Evolutionary conservation across 352 stramenopile species (phyloP).

Genomic region (Pythium dissimile): DNA sequence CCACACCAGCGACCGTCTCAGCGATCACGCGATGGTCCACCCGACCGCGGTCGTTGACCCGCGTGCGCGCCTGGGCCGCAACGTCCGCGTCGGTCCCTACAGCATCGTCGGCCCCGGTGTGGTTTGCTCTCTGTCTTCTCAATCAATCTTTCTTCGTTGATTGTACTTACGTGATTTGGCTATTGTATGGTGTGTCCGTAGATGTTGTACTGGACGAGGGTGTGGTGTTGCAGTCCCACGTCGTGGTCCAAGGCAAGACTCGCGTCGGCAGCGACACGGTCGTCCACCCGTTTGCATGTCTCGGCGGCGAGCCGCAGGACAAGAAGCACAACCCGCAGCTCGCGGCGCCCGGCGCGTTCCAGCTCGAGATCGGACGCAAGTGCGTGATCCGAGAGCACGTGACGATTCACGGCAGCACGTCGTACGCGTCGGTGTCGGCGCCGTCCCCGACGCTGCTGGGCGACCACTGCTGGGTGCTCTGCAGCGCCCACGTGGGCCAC

Average conservation of each 20-base stretch:
- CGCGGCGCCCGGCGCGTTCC: constrained; percentile 2
- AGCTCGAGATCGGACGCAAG: constrained; percentile 56
- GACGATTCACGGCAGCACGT: constrained; percentile 77
- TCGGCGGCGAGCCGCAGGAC: constrained; percentile 75
- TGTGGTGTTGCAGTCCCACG: constrained; percentile 66
- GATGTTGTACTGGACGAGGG: constrained; percentile 66
- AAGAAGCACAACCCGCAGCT: constrained; percentile 58
- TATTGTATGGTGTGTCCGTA: constrained; percentile 16
- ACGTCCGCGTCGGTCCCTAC: constrained; percentile 70
- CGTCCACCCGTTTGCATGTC: constrained; percentile 69
- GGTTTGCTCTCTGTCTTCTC: neutral
- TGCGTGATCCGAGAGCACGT: constrained; percentile 83
- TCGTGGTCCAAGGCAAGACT: constrained; percentile 71
- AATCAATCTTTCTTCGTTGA: neutral
- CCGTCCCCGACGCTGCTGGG: constrained; percentile 51
- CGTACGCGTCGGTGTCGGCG: constrained; percentile 53
- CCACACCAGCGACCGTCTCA: constrained; percentile 1
- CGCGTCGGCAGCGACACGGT: constrained; percentile 47
- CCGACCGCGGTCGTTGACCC: constrained; percentile 71
- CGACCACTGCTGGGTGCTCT: constrained; percentile 80
- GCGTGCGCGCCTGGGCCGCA: constrained; percentile 43
- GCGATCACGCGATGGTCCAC: constrained; percentile 38
- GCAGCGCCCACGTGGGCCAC: constrained; percentile 70
- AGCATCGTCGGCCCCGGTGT: constrained; percentile 66
- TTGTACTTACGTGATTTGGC: too few relatives aligned